A percentile compares a stretch with the other conserved stretches of the same genome.
These are phyloP conservation scores for Exophiala lecanii-corni DNA, from an alignment of 2,329 filamentous ascomycete species.

Conservation along the genomic window DNA sequence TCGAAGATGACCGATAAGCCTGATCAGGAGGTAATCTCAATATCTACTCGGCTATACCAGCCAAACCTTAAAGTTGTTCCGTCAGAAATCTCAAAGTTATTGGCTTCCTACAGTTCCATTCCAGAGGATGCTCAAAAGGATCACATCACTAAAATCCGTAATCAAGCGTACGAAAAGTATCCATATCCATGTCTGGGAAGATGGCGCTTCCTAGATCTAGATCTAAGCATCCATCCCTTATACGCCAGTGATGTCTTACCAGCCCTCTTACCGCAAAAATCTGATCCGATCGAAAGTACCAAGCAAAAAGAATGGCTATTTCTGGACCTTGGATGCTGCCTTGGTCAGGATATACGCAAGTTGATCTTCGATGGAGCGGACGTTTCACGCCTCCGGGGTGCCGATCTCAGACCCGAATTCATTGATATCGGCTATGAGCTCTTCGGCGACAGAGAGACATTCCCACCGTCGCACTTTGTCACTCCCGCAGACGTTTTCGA, in stretches of 20 bases:
- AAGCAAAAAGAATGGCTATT: constrained; percentile 28
- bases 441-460: constrained; percentile 34
- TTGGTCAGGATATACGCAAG: constrained; percentile 43
- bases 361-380: constrained; percentile 46
- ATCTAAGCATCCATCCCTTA: constrained; percentile 31
- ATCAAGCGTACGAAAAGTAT: constrained; percentile 26
- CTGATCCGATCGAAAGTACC: not conserved
- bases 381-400: constrained; percentile 38
- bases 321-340: constrained; percentile 42
- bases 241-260: constrained; percentile 28
- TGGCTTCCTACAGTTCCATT: constrained; percentile 22
- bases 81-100: constrained; percentile 12
- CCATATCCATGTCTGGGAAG: constrained; percentile 44
- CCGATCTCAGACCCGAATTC: constrained; percentile 33
- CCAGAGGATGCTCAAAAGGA: constrained; percentile 15
- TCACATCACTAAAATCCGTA: constrained; percentile 23
- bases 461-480: constrained; percentile 35
- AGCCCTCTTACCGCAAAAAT: constrained; percentile 15
- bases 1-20: too few species aligned
- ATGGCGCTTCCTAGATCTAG: constrained; percentile 41
- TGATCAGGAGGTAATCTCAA: too few species aligned
- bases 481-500: constrained; percentile 32
- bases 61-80: constrained; percentile 16
- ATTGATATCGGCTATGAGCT: constrained; percentile 40
- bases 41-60: constrained; percentile 8